These are phyloP conservation scores for Penicillium hordei DNA, from an alignment of 2,329 filamentous ascomycete species.

Conservation along the genomic window DNA sequence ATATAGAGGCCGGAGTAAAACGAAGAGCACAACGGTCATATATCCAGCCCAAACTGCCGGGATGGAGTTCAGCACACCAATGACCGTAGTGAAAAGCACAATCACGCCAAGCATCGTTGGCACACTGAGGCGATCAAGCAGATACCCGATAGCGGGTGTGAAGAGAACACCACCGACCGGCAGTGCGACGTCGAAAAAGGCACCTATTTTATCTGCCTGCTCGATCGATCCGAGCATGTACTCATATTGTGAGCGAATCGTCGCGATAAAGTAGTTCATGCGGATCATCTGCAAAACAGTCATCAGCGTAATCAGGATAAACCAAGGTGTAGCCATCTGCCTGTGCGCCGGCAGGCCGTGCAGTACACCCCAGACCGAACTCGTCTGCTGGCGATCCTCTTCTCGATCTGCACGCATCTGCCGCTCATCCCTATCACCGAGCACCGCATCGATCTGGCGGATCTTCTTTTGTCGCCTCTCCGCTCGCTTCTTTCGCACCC, in stretches of 20 bases:
- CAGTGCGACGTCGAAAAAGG: constrained; percentile 79
- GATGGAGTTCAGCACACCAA: constrained; percentile 74
- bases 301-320: constrained; percentile 77
- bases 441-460: constrained; percentile 67
- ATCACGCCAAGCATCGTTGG: constrained; percentile 68
- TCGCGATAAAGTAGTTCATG: constrained; percentile 93
- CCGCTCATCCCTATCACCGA: constrained; percentile 63
- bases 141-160: constrained; percentile 77
- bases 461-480: constrained; percentile 62
- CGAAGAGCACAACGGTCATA: constrained; percentile 76
- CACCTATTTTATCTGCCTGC: constrained; percentile 69
- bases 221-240: constrained; percentile 65
- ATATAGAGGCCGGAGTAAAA: constrained; percentile 83
- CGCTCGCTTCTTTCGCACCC: constrained; percentile 55
- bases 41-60: constrained; percentile 66
- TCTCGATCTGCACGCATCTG: constrained; percentile 61
- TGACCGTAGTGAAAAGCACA: constrained; percentile 68
- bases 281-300: constrained; percentile 74
- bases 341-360: constrained; percentile 67
- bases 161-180: constrained; percentile 77
- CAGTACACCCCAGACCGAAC: constrained; percentile 81
- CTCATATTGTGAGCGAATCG: constrained; percentile 78
- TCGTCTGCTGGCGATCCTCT: constrained; percentile 66
- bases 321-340: constrained; percentile 81
- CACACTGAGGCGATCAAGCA: constrained; percentile 77